A percentile compares a stretch with the other conserved stretches of the same genome.
These are phyloP conservation scores for Gossypium lobatum DNA, from an alignment of 441 rosid genomes.

Conservation along the genomic window DNA sequence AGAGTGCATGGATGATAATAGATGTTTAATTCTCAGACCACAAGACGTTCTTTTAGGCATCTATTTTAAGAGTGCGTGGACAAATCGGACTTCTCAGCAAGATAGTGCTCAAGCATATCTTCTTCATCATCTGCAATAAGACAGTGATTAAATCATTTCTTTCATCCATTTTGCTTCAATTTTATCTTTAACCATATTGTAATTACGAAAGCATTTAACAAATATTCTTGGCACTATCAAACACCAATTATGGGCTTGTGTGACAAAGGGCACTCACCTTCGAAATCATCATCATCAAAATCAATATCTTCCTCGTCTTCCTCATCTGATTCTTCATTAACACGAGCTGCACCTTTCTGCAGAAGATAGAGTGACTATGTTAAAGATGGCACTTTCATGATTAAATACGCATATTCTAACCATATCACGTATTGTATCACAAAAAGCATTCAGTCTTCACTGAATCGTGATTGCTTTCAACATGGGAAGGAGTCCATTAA, in stretches of 20 bases:
- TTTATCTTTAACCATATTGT: neutral
- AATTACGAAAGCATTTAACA: neutral
- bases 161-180: neutral
- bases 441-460: neutral
- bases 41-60: slow-evolving; percentile 20
- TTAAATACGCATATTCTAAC: neutral
- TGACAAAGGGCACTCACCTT: slow-evolving; percentile 42
- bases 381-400: neutral
- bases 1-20: slow-evolving; percentile 39
- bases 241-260: neutral
- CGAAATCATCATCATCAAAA: slow-evolving; percentile 88
- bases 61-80: slow-evolving; percentile 52
- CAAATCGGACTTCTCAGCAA: slow-evolving; percentile 82
- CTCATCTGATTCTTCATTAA: slow-evolving; percentile 52
- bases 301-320: slow-evolving; percentile 93
- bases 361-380: slow-evolving; percentile 11
- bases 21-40: slow-evolving; percentile 1
- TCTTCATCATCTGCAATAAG: slow-evolving; percentile 70
- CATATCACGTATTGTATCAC: neutral
- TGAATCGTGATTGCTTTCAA: neutral
- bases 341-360: slow-evolving; percentile 72
- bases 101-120: slow-evolving; percentile 92
- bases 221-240: neutral
- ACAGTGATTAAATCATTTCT: slow-evolving; percentile 9
- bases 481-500: neutral